Evolutionary conservation across 2,329 filamentous ascomycete species (phyloP).

Genomic region (Hypoxylon sp.): DNA sequence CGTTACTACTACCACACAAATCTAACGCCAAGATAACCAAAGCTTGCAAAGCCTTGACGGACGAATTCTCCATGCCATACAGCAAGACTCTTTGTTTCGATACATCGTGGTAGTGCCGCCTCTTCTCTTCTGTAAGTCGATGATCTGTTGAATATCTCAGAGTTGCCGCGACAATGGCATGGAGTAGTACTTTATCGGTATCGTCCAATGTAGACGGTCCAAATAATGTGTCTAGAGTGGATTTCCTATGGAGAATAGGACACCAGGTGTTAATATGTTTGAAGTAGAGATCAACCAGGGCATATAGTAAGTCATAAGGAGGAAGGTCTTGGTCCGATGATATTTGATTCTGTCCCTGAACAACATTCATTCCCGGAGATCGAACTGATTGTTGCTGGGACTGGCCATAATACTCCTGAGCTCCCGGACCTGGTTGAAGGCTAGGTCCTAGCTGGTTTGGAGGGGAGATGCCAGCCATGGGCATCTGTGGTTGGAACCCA

Average conservation of each 20-base stretch:
- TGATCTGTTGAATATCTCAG: slow-evolving; percentile 85
- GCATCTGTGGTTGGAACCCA: slow-evolving; percentile 63
- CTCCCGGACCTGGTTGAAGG: slow-evolving; percentile 59
- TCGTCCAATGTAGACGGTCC: slow-evolving; percentile 82
- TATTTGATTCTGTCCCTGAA: slow-evolving; percentile 62
- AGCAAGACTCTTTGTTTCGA: slow-evolving; percentile 90
- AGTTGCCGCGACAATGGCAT: slow-evolving; percentile 91
- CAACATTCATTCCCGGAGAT: slow-evolving; percentile 70
- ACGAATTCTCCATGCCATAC: slow-evolving; percentile 90
- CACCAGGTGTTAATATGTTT: slow-evolving; percentile 88
- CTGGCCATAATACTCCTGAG: slow-evolving; percentile 66
- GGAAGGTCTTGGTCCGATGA: slow-evolving; percentile 77
- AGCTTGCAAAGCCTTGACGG: slow-evolving; percentile 88
- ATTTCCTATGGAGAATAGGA: slow-evolving; percentile 88
- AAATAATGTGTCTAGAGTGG: slow-evolving; percentile 86
- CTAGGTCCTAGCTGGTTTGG: slow-evolving; percentile 53
- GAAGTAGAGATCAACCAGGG: slow-evolving; percentile 82
- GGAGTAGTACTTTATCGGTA: slow-evolving; percentile 84
- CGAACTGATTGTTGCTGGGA: slow-evolving; percentile 64
- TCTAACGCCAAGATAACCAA: slow-evolving; percentile 89
- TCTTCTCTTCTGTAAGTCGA: slow-evolving; percentile 79
- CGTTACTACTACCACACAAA: slow-evolving; percentile 87
- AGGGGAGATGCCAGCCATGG: slow-evolving; percentile 59
- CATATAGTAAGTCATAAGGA: slow-evolving; percentile 80
- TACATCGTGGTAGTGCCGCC: slow-evolving; percentile 81